phyloP scores from a whole-genome alignment of 495 filamentous ascomycete species.

The Aspergillus wentii region DNA sequence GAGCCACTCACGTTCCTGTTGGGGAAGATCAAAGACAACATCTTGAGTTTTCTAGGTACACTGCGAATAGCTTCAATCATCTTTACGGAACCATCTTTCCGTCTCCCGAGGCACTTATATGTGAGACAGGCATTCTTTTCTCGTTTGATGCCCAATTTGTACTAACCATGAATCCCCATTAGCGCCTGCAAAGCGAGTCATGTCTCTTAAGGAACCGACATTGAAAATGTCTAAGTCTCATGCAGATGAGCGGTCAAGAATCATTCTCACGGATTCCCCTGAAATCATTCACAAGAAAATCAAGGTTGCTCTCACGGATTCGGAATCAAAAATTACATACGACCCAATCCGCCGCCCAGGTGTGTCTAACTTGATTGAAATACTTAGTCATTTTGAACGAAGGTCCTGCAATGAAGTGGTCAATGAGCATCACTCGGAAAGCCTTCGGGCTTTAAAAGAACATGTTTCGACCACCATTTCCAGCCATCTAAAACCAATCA shows the following conservation, averaged over 20 bases:
- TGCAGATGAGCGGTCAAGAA: slow-evolving; percentile 60
- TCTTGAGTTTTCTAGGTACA: slow-evolving; percentile 83
- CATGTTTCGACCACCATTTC: slow-evolving; percentile 51
- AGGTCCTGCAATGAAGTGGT: slow-evolving; percentile 53
- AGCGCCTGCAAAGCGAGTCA: slow-evolving; percentile 77
- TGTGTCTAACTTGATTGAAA: slow-evolving; percentile 78
- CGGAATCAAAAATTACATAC: slow-evolving; percentile 56
- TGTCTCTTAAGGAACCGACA: slow-evolving; percentile 74
- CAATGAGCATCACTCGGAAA: slow-evolving; percentile 40
- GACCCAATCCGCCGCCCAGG: slow-evolving; percentile 69
- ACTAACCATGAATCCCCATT: slow-evolving; percentile 7
- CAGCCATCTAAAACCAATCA: slow-evolving; percentile 49
- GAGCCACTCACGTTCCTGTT: slow-evolving; percentile 91
- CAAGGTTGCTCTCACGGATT: slow-evolving; percentile 73
- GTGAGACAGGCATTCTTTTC: too few relatives aligned
- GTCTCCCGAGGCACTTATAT: slow-evolving; percentile 68
- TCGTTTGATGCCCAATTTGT: background rate
- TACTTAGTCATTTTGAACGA: slow-evolving; percentile 62
- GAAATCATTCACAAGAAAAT: slow-evolving; percentile 62
- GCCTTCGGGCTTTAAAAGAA: slow-evolving; percentile 61
- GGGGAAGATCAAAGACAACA: slow-evolving; percentile 93
- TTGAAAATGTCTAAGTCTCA: slow-evolving; percentile 95
- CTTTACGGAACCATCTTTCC: slow-evolving; percentile 59
- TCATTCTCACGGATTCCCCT: slow-evolving; percentile 70
- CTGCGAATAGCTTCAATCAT: slow-evolving; percentile 80